Percentiles rank a stretch among this genome's conserved stretches.
These are phyloP conservation scores for Sungouiozyma intestinalis DNA, from an alignment of 805 yeast species.

Conservation along the genomic window DNA sequence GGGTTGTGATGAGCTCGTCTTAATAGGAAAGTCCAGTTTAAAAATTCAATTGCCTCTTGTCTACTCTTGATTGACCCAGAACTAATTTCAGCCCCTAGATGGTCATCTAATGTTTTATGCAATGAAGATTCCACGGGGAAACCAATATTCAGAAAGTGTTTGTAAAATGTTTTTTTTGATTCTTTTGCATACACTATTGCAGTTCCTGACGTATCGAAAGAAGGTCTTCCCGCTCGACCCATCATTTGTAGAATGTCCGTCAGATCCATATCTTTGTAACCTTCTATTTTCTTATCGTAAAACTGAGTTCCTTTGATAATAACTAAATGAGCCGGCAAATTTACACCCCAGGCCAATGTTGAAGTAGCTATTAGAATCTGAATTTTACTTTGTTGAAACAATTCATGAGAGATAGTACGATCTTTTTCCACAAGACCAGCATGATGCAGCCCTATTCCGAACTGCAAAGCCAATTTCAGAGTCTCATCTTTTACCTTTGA, in stretches of 20 bases:
- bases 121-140: conserved; percentile 90
- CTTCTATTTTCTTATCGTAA: conserved; percentile 89
- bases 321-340: conserved; percentile 97
- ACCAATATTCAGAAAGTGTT: conserved; percentile 80
- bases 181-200: conserved; percentile 81
- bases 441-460: conserved; percentile 91
- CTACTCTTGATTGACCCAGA: conserved; percentile 86
- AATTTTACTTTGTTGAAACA: conserved; percentile 75
- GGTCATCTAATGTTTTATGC: conserved; percentile 72
- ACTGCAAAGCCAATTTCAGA: conserved; percentile 53
- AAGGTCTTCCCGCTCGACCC: conserved; percentile 99
- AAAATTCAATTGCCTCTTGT: conserved; percentile 90
- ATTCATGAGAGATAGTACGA: conserved; percentile 75
- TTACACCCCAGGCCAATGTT: conserved; percentile 99
- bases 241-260: conserved; percentile 95
- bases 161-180: conserved; percentile 77
- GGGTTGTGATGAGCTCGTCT: conserved; percentile 94
- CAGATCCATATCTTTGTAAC: conserved; percentile 84
- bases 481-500: conserved; percentile 89
- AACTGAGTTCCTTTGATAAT: conserved; percentile 95
- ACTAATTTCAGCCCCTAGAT: conserved; percentile 91
- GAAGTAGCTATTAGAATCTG: conserved; percentile 92
- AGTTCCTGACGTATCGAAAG: conserved; percentile 85
- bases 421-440: conserved; percentile 93
- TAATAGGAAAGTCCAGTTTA: conserved; percentile 88